Base-by-base conservation (phyloP, 768 basidiomycete genomes). In the Trametes villosa region DNA sequence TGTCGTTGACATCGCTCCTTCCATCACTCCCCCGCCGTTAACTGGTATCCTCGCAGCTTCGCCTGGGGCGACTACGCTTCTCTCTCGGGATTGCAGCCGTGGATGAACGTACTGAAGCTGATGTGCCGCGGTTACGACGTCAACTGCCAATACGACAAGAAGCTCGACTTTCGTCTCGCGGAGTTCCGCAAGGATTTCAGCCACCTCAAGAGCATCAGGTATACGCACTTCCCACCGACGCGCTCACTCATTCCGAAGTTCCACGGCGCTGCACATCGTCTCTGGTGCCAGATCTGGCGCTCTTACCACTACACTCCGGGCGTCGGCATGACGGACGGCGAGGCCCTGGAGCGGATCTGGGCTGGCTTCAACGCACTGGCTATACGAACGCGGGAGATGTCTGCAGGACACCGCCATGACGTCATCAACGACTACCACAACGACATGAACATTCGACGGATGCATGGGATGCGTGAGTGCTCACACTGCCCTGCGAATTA, bases 61-160 rank as follows among this genome's bases (percentile, higher is more conserved):
- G 59, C 38, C 2, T 57, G 53, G 41, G 62, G 58, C 15, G 60
- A 66, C 33, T 57, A 54, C 20, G 51, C 56, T n/a, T 22, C 34
- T 12, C 18, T 64, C 7, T 59, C 55, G 0, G 67, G 59, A 2
- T 49, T 66, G 5, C 57, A 56, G 44, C 44, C 11, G 6, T 64
- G 60, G 59, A 40, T 57, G 42, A 15, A 36, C 29, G 48, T 62
- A 22, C 22, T 34, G 51, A 47, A 47, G 24, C 34, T 66, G 33
- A 33, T 49, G 30, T 47, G 59, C 22, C 33, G 57, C 1, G 59
- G 53, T 0, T 73, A 73, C 52, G 72, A 72, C 54, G 70, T 72
- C 47, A 65, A 65, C 27, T 72, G 69, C 45, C 68, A 73, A 33
- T 71, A 65, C 44, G 65, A 36, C 17, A 60, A 58, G 9, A 53